Percentiles rank a stretch among this genome's conserved stretches.
Evolutionary conservation across 1,284 basidiomycete species (phyloP).

Genomic region (Puccinia sorghi): DNA sequence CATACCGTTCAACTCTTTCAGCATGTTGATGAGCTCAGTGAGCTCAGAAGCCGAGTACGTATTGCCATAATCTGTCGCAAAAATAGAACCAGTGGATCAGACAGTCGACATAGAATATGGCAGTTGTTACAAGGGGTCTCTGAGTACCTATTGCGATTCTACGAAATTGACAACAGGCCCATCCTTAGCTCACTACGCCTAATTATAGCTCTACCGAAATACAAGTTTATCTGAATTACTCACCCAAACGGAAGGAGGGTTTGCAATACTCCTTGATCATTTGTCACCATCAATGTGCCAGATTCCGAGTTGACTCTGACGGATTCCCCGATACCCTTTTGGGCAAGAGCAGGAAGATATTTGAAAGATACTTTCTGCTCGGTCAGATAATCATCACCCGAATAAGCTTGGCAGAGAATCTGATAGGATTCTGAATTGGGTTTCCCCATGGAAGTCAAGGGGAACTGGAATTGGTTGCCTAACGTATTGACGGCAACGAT

Average conservation of each 20-base stretch:
- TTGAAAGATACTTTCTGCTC: conserved; percentile 3
- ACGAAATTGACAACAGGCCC: neutral
- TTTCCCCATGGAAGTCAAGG: conserved; percentile 22
- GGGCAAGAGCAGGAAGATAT: conserved; percentile 16
- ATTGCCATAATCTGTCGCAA: conserved; percentile 15
- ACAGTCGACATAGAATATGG: neutral
- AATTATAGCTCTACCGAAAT: neutral
- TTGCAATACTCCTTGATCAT: conserved; percentile 18
- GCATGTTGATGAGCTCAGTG: neutral
- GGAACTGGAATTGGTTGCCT: conserved; percentile 19
- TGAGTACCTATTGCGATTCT: conserved; percentile 5
- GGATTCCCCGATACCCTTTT: neutral
- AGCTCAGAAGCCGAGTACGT: neutral
- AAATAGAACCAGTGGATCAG: neutral
- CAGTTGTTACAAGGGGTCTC: too few species aligned
- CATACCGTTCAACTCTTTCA: conserved; percentile 16
- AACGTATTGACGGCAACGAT: conserved; percentile 37
- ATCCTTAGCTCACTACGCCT: neutral
- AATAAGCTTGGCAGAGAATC: conserved; percentile 36
- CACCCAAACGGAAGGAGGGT: conserved; percentile 42
- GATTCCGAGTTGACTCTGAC: conserved; percentile 38
- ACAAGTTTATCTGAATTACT: neutral
- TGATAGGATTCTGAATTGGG: conserved; percentile 25
- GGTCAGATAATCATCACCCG: conserved; percentile 26
- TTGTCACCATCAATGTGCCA: conserved; percentile 26